Evolutionary conservation across 2,329 filamentous ascomycete species (phyloP).

Genomic region (Fusarium sp.): DNA sequence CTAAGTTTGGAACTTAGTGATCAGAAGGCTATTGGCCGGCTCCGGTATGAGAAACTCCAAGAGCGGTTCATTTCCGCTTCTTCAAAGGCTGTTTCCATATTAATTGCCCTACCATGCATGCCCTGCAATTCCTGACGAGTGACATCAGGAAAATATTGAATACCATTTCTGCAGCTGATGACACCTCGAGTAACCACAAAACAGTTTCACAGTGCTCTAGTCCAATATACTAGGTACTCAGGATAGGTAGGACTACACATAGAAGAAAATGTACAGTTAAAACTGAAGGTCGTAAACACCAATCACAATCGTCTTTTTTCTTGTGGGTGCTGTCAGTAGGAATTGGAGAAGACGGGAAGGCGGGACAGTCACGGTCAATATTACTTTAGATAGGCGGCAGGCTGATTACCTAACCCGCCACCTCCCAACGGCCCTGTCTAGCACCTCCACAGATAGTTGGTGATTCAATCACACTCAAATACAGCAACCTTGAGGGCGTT

Average conservation of each 20-base stretch:
- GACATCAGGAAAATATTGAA: conserved; percentile 23
- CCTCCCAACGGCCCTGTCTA: conserved; percentile 38
- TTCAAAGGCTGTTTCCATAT: conserved; percentile 19
- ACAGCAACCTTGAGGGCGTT: conserved; percentile 21
- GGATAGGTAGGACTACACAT: background rate
- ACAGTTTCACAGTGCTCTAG: background rate
- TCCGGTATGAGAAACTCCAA: background rate
- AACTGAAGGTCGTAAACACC: background rate
- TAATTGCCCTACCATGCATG: conserved; percentile 20
- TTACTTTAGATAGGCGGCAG: background rate
- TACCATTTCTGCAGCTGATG: background rate
- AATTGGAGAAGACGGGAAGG: conserved; percentile 15
- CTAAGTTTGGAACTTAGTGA: background rate
- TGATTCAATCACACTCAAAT: conserved; percentile 46
- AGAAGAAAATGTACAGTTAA: background rate
- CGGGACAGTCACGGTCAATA: background rate
- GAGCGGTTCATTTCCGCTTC: conserved; percentile 33
- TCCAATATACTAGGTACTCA: background rate
- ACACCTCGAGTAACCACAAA: background rate
- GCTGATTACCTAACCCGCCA: conserved; percentile 29
- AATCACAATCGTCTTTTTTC: background rate
- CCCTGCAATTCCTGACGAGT: conserved; percentile 21
- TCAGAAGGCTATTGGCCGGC: conserved; percentile 19
- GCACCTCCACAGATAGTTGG: conserved; percentile 44
- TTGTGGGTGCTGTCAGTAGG: conserved; percentile 18